A percentile compares a stretch with the other conserved stretches of the same genome.
phyloP scores from a whole-genome alignment of 805 yeast species.

The Dipodascopsis uninucleata region DNA sequence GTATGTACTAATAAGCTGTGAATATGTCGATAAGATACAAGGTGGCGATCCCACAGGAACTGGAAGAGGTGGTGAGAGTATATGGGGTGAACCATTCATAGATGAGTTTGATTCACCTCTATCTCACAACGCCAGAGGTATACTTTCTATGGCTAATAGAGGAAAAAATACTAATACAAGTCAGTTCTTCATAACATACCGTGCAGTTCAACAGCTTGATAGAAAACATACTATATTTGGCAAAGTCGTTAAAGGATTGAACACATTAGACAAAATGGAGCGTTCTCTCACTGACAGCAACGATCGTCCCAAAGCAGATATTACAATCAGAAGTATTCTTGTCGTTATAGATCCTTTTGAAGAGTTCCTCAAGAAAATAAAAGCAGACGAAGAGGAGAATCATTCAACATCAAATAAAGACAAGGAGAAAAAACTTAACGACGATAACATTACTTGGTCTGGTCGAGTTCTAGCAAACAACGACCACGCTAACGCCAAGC shows the following conservation, averaged over 20 bases:
- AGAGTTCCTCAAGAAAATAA: conserved; percentile 18
- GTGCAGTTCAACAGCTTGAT: conserved; percentile 64
- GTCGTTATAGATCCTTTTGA: conserved; percentile 29
- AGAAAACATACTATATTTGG: conserved; percentile 60
- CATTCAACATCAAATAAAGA: conserved; percentile 2
- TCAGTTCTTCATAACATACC: conserved; percentile 80
- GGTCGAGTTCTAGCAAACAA: no score
- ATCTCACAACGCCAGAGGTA: conserved; percentile 74
- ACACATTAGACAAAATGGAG: conserved; percentile 49
- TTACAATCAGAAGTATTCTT: conserved; percentile 15
- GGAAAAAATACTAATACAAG: conserved; percentile 93
- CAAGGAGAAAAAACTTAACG: not conserved
- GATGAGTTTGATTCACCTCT: conserved; percentile 54
- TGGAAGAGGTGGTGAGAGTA: conserved; percentile 35
- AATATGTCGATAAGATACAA: conserved; percentile 28
- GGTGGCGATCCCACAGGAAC: conserved; percentile 40
- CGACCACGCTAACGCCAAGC: no score
- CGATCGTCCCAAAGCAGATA: conserved; percentile 25
- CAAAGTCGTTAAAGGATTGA: conserved; percentile 48
- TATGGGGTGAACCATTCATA: conserved; percentile 32
- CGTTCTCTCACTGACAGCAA: conserved; percentile 13
- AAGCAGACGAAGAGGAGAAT: conserved; percentile 10
- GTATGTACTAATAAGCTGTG: not conserved
- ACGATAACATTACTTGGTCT: no score
- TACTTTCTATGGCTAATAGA: conserved; percentile 86